Evolutionary conservation across 2,329 filamentous ascomycete genomes (phyloP), one percentile per base, ranked within the genome.

Genomic region (Exophiala lecanii-corni): DNA sequence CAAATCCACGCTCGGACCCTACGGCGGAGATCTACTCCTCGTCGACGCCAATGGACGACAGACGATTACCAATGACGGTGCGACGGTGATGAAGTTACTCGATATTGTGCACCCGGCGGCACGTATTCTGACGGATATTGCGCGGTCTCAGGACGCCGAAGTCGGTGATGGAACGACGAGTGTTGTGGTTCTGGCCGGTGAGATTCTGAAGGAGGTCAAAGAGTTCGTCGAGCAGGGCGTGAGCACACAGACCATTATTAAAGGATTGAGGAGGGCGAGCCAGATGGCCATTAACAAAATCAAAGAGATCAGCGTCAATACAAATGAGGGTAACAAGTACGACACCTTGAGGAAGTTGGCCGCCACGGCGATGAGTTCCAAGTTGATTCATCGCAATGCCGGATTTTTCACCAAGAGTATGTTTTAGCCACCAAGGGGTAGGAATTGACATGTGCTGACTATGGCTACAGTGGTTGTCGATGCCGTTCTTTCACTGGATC

Each of bases 81-180:
- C 92, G 36, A 98, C 92, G 38, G 92, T 97, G 50, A 98, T 98
- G 92, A 97, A 96, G 87, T 85, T 98, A 42, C 85, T 98, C 64
- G 92, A 98, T 65, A 97, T 98, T 60, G 87, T 98, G 51, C 92
- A 98, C 73, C 92, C 92, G 57, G 92, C 92, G 56, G 92, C 92
- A 59, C 84, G 89, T 67, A 92, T 98, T 66, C 85, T 98, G 61
- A 94, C 92, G 67, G 92, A 98, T 65, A 98, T 98, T 62, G 91
- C 92, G 53, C 84, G 92, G 70, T 97, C 91, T 63, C 92, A 98
- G 83, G 92, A 98, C 67, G 92, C 92, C 56, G 92, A 98, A 75
- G 92, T 98, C 45, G 92, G 92, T 59, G 92, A 98, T 64, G 92
- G 92, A 59, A 98, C 92, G 44, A 98, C 92, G 17, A 96, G 89